Base-by-base conservation (phyloP, 108 stramenopile species). In the Hondaea fermentalgiana region DNA sequence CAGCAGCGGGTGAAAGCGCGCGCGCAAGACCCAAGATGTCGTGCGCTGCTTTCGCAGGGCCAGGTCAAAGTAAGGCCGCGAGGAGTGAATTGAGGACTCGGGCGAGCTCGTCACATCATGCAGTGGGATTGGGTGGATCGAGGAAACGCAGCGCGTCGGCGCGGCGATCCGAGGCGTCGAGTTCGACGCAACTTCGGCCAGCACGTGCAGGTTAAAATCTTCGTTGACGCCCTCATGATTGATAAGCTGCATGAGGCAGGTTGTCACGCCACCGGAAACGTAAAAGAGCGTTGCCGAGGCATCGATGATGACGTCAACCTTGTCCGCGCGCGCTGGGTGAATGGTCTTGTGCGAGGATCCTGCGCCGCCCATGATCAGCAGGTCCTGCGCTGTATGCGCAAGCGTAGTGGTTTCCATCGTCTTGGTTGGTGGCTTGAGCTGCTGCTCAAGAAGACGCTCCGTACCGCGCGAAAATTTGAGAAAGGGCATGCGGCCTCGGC, bases 221-320 rank as follows among this genome's bases (percentile, higher is more conserved):
- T 53, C 25, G 76, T 83, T 83, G 10, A 83, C 76, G 51, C 76
- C 76, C 23, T 83, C 51, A 23, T 83, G 76, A 23, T 83, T 83
- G 51, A 83, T 83, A 2, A 83, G 76, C 76, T 83, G 76, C 76
- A 83, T 83, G 49, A 83, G 76, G 1, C 76, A 83, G 3, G 76
- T 83, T 12, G 76, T 83, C 76, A 83, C 76, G 28, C 76, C 76
- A 23, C 76, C 76, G 6, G 49, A 53, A 12, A 83, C 76, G 28
- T 83, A 83, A 3, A 83, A 83, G 0, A 83, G 45, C 76, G 76
- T 83, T 0, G 76, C 76, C 19, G 49, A 53, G 6, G 49, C 76
- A 23, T 83, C 76, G 5, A 83, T 3, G n/a, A 83, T 28, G 19
- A 83, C 76, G 76, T 83, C 76, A 12, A 83, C 76, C 76, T 83